These are phyloP conservation scores for Zalaria sp. DNA, from an alignment of 2,329 filamentous ascomycete species.

Conservation along the genomic window DNA sequence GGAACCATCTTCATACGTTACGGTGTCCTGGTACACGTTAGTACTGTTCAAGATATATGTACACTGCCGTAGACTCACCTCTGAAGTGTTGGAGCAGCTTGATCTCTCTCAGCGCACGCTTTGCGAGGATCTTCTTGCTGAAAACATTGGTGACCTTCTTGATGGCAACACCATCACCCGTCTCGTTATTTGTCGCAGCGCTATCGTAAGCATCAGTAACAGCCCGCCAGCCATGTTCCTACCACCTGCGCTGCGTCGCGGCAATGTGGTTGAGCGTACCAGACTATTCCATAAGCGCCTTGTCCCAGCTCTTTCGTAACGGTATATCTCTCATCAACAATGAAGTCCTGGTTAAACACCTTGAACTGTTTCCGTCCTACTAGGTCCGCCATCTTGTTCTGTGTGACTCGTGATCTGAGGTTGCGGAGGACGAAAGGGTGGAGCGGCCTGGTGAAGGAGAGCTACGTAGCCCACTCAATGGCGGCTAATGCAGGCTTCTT, in stretches of 20 bases:
- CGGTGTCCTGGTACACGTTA: slow-evolving; percentile 24
- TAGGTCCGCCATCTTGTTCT: slow-evolving; percentile 40
- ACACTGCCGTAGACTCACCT: slow-evolving; percentile 15
- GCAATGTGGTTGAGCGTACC: slow-evolving; percentile 42
- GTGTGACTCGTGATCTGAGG: neutral
- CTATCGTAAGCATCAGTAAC: slow-evolving; percentile 1
- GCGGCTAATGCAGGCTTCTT: too few species aligned
- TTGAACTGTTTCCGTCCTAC: slow-evolving; percentile 84
- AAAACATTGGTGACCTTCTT: slow-evolving; percentile 99
- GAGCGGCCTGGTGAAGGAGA: too few species aligned
- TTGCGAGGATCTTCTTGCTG: slow-evolving; percentile 98
- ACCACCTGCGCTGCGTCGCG: neutral
- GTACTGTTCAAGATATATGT: neutral
- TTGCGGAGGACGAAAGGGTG: too few species aligned
- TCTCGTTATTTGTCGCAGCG: neutral
- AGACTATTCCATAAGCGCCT: slow-evolving; percentile 97
- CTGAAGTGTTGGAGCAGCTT: slow-evolving; percentile 97
- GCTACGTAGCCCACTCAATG: too few species aligned
- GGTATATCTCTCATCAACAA: slow-evolving; percentile 95
- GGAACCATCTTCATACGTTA: slow-evolving; percentile 22
- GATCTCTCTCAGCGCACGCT: slow-evolving; percentile 94
- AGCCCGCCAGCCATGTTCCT: neutral
- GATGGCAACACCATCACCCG: slow-evolving; percentile 87
- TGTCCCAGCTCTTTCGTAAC: slow-evolving; percentile 98
- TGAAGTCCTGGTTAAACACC: slow-evolving; percentile 99